Evolutionary conservation across 2,329 filamentous ascomycete species (phyloP), one percentile per base, ranked within the genome.

Genomic region (Penicillium sclerotiorum): DNA sequence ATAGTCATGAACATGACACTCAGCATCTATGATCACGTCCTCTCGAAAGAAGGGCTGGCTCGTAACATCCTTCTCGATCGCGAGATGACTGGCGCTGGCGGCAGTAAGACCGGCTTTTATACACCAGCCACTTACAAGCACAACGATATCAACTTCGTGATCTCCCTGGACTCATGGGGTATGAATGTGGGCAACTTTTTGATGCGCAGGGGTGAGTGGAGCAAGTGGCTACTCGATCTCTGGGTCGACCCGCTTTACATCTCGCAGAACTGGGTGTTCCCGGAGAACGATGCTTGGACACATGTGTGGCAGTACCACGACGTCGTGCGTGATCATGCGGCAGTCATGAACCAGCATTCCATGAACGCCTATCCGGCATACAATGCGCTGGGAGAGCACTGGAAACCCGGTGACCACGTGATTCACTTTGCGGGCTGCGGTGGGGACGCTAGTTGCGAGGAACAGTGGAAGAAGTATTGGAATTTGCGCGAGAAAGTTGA

Each of bases 1-100:
- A 52, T 52, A 8, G 45, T 52, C 22, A 53, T 50, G 52, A 54
- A 54, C 8, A 52, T 49, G 49, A 45, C 48, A 7, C 49, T 55
- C 20, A 45, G 22, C 18, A 46, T 55, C 28, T 41, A 55, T 22
- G 45, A 49, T 13, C 52, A 55, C 11, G 35, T 48, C 7, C 32
- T 54, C 8, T 50, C 52, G 2, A 33, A 15, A n/a, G 21, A 49
- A 17, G 37, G 42, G 22, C 28, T 53, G 37, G 37, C 36, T 2
- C 50, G 32, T 20, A 42, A 47, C n/a, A 47, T 50, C 15, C 46
- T 53, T 15, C 50, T 49, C 8, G 38, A 50, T 17, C 23, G 38
- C 6, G 13, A 32, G n/a, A 42, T 49, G 18, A 46, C 30, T n/a
- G 50, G 43, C 3, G 42, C 46, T 28, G 47, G 46, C 12, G 47